A percentile compares a stretch with the other conserved stretches of the same genome.
Evolutionary conservation across 805 yeast species (phyloP).

Genomic region (Zygosaccharomyces rouxii): DNA sequence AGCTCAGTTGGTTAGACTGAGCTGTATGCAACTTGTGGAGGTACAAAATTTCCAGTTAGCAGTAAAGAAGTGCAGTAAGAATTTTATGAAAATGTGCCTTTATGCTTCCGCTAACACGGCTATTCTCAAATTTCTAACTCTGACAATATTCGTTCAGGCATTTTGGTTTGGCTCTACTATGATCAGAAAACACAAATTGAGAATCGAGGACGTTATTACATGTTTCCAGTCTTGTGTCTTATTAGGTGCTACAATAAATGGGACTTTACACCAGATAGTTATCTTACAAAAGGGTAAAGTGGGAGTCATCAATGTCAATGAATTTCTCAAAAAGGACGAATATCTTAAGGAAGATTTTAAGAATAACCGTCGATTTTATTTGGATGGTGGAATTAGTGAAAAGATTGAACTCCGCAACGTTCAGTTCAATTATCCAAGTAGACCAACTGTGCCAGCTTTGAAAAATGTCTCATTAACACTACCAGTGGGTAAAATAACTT

Average conservation of each 20-base stretch:
- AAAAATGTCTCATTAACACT: conserved; percentile 45
- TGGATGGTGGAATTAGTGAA: conserved; percentile 12
- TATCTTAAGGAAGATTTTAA: neutral
- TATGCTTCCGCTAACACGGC: conserved; percentile 53
- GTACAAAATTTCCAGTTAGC: conserved; percentile 37
- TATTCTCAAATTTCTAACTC: conserved; percentile 49
- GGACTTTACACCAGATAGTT: conserved; percentile 53
- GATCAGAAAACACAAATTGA: conserved; percentile 47
- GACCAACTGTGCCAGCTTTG: conserved; percentile 47
- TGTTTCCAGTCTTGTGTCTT: conserved; percentile 78
- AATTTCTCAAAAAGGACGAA: conserved; percentile 33
- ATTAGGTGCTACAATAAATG: conserved; percentile 58
- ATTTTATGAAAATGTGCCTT: conserved; percentile 44
- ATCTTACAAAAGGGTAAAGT: conserved; percentile 67
- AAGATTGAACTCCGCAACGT: conserved; percentile 52
- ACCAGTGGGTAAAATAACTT: conserved; percentile 46
- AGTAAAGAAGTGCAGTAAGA: conserved; percentile 32
- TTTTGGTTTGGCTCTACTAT: conserved; percentile 84
- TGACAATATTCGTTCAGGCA: conserved; percentile 82
- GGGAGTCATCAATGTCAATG: conserved; percentile 51
- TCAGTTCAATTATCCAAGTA: conserved; percentile 57
- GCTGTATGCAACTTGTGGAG: conserved; percentile 56
- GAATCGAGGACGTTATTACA: conserved; percentile 66
- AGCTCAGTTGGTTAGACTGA: conserved; percentile 55
- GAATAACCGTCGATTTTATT: conserved; percentile 10